Evolutionary conservation across 2,329 filamentous ascomycete genomes (phyloP).

Genomic region (Aspergillus carbonarius): DNA sequence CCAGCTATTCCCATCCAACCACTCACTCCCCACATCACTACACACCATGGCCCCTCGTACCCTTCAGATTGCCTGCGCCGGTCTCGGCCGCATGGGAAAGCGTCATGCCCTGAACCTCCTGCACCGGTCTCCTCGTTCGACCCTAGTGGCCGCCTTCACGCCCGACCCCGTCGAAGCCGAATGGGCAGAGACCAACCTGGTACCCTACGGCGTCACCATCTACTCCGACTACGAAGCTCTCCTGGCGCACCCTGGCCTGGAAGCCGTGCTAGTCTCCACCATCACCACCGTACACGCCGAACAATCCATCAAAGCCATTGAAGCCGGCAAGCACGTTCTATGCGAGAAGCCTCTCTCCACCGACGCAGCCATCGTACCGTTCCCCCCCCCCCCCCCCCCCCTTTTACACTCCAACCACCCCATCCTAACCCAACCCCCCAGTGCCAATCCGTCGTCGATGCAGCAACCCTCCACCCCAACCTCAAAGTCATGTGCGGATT

Average conservation of each 20-base stretch:
- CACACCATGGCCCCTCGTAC: background rate
- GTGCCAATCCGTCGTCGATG: constrained; percentile 61
- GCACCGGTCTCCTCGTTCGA: constrained; percentile 46
- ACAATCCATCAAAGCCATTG: constrained; percentile 57
- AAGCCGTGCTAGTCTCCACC: constrained; percentile 55
- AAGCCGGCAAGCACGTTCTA: constrained; percentile 53
- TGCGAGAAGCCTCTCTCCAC: constrained; percentile 56
- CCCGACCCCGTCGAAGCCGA: constrained; percentile 44
- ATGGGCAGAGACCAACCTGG: constrained; percentile 52
- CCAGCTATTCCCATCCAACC: background rate
- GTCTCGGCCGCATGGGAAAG: constrained; percentile 49
- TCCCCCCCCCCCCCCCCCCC: no score
- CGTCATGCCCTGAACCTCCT: constrained; percentile 50
- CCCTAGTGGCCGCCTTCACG: constrained; percentile 49
- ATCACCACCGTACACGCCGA: constrained; percentile 56
- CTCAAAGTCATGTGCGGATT: constrained; percentile 69
- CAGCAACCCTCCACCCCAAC: constrained; percentile 54
- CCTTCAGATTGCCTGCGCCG: constrained; percentile 23
- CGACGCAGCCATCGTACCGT: constrained; percentile 21
- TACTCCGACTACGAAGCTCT: constrained; percentile 56
- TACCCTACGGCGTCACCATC: constrained; percentile 49
- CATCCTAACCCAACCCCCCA: constrained; percentile 26
- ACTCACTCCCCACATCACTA: background rate
- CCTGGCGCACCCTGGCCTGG: constrained; percentile 51
- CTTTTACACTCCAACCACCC: background rate